Conservation (phyloP, 306 rosid species). For the Albizia julibrissin region DNA sequence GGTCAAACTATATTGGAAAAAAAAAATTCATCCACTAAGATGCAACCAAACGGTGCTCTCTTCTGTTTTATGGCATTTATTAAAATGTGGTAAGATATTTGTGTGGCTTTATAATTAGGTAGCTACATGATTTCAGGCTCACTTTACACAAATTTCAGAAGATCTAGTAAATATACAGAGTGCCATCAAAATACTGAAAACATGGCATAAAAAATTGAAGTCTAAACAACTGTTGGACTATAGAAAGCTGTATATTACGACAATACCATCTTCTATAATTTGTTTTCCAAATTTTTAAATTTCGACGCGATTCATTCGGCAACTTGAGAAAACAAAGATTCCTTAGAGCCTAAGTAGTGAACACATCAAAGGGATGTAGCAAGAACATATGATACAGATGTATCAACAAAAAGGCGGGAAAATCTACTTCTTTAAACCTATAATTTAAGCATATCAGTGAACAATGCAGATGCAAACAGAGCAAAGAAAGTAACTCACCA, state of each 20-base stretch:
- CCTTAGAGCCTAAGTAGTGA: not conserved
- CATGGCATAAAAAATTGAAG: not conserved
- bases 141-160: not conserved
- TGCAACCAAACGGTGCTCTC: no score
- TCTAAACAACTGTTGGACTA: not conserved
- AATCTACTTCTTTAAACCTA: not conserved
- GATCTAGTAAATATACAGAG: not conserved
- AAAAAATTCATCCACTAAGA: not conserved
- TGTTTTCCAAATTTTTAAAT: not conserved
- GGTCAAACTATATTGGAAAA: not conserved
- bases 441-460: not conserved
- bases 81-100: not conserved
- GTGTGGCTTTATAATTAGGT: not conserved
- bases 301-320: not conserved
- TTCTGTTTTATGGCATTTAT: not conserved
- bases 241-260: not conserved
- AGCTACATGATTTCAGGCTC: not conserved
- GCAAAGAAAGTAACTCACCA: slow-evolving; percentile 60
- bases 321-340: not conserved
- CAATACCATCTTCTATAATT: slow-evolving; percentile 6
- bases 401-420: not conserved
- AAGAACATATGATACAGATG: not conserved
- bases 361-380: not conserved
- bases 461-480: not conserved
- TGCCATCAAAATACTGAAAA: not conserved